Base-by-base conservation (phyloP, 805 yeast species). In the Maudiozyma serrabonitensis region DNA sequence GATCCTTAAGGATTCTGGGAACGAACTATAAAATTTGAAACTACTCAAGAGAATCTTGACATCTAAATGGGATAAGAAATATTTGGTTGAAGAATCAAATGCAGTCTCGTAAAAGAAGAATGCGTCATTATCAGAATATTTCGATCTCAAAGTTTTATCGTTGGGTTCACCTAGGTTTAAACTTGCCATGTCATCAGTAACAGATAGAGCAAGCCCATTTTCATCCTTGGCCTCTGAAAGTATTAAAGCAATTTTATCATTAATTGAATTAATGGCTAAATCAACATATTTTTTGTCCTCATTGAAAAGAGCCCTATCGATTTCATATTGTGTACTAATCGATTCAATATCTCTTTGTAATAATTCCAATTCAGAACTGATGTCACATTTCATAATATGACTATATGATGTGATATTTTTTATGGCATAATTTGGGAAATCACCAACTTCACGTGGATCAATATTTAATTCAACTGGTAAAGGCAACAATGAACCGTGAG, bases 71-170 rank as follows among this genome's bases (percentile, higher is more conserved):
- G 95, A 80, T 16, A 91, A 69, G 43, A 87, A 84, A 63, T 70
- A 88, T 52, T 76, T 75, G 1, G 82, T 78, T 2, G 82, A 67
- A 0, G 90, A 74, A 53, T 80, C 79, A 64, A 87, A 83, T 0
- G 83, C 79, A 0, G 93, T 81, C 61, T 90, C 90, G 63, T 85
- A 91, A 61, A 80, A 91, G 63, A 76, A 87, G 61, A 70, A 87
- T 7, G 82, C 77, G 52, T 69, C 67, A 0, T 61, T 43, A 52
- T 75, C 77, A 31, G 70, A 61, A 46, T 62, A 64, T 49, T 58
- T 57, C 6, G 46, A 40, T n/a, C 49, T 48, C n/a, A 59, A 12
- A 31, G 37, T 34, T 8, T 19, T 2, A 16, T 19, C 18, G 8
- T 16, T 35, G 15, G 25, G 23, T 6, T 16, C 11, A 11, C 39